These are phyloP conservation scores for Eimeria sp. DNA, from an alignment of 169 alveolate genomes.

Conservation along the genomic window DNA sequence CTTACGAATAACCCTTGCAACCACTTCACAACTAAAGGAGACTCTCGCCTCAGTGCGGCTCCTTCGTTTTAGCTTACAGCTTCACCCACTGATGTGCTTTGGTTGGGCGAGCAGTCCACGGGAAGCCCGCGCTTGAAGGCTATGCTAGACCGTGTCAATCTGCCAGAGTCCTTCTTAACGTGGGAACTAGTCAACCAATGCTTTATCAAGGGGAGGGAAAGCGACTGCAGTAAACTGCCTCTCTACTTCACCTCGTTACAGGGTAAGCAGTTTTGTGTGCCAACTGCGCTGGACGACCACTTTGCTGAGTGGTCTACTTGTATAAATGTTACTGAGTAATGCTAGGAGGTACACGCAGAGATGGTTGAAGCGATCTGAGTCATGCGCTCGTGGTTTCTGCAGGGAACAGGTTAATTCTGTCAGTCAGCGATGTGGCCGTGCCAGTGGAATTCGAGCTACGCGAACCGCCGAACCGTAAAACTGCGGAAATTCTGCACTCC, in stretches of 20 bases:
- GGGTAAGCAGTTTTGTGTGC: not conserved
- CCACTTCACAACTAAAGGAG: not conserved
- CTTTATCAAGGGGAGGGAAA: not conserved
- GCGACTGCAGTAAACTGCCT: slow-evolving; percentile 24
- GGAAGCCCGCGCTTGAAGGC: slow-evolving; percentile 74
- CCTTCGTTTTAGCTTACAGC: not conserved
- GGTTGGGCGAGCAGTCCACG: slow-evolving; percentile 34
- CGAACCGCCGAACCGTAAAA: not conserved
- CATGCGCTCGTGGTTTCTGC: not conserved
- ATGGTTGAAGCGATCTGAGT: not conserved
- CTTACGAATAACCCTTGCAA: not conserved
- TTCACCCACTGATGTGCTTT: not conserved
- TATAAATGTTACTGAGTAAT: not conserved
- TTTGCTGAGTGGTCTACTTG: not conserved
- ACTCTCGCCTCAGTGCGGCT: not conserved
- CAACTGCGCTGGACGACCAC: not conserved
- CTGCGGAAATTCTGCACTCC: not conserved
- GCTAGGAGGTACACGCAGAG: not conserved
- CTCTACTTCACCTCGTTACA: slow-evolving; percentile 37
- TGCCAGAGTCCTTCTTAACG: slow-evolving; percentile 33
- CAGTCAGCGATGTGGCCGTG: slow-evolving; percentile 59
- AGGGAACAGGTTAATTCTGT: slow-evolving; percentile 20
- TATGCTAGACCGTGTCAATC: slow-evolving; percentile 48
- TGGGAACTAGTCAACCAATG: slow-evolving; percentile 49
- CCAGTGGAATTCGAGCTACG: slow-evolving; percentile 66